phyloP scores from a whole-genome alignment of 1,139 yeast species.

The Hanseniaspora uvarum region DNA sequence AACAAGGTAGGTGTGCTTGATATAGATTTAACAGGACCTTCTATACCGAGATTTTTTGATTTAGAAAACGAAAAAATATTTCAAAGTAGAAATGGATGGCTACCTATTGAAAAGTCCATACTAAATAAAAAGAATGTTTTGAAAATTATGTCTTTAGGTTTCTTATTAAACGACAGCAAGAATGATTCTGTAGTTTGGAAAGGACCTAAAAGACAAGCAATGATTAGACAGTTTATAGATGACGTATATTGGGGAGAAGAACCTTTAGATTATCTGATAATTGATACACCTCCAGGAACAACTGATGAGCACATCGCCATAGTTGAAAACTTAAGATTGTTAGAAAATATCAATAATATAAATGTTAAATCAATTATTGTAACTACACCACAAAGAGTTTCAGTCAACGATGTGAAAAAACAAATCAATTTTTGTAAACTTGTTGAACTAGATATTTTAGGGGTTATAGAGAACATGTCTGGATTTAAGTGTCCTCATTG shows the following conservation, averaged over 20 bases:
- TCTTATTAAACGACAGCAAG: slow-evolving; percentile 57
- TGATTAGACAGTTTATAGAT: slow-evolving; percentile 84
- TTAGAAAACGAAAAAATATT: slow-evolving; percentile 68
- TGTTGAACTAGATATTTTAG: slow-evolving; percentile 69
- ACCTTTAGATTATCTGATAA: slow-evolving; percentile 61
- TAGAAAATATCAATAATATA: slow-evolving; percentile 13
- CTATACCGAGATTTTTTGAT: slow-evolving; percentile 93
- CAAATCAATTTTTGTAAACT: slow-evolving; percentile 87
- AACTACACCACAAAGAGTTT: slow-evolving; percentile 92
- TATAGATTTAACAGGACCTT: slow-evolving; percentile 93
- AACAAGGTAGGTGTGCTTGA: slow-evolving; percentile 84
- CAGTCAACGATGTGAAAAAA: slow-evolving; percentile 85
- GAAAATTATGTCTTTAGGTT: slow-evolving; percentile 82
- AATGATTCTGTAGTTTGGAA: slow-evolving; percentile 95
- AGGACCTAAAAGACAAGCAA: slow-evolving; percentile 96
- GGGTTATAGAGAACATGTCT: slow-evolving; percentile 91
- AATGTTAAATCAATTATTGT: slow-evolving; percentile 46
- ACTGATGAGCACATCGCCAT: slow-evolving; percentile 96
- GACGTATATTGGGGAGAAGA: slow-evolving; percentile 82
- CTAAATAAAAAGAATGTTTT: slow-evolving; percentile 21
- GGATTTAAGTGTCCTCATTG: slow-evolving; percentile 95
- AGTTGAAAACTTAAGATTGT: slow-evolving; percentile 66
- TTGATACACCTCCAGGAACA: slow-evolving; percentile 98
- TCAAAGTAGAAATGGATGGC: slow-evolving; percentile 82
- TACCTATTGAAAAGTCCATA: slow-evolving; percentile 53